Evolutionary conservation across 495 filamentous ascomycete genomes (phyloP).

Genomic region (Penicillium egyptiacum): DNA sequence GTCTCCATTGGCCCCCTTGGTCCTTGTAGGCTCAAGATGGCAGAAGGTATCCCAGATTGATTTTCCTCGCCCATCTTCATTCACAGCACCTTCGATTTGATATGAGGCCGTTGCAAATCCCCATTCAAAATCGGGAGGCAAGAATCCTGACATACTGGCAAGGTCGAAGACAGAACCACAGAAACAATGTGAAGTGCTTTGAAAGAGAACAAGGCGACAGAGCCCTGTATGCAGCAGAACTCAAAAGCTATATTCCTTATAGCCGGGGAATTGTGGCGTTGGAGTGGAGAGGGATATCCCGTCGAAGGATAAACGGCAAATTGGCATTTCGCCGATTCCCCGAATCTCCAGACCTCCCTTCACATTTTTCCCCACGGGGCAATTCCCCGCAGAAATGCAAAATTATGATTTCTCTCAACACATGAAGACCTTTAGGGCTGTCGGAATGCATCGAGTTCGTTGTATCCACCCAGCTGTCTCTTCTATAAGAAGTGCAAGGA

Average conservation of each 20-base stretch:
- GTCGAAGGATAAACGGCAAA: background rate
- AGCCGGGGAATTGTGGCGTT: slow-evolving; percentile 1
- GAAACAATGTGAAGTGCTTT: too few relatives aligned
- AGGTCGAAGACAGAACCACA: too few relatives aligned
- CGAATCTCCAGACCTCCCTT: slow-evolving; percentile 12
- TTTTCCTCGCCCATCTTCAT: slow-evolving; percentile 61
- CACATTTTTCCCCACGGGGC: slow-evolving; percentile 14
- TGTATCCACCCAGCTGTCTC: background rate
- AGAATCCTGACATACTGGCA: background rate
- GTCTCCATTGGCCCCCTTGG: slow-evolving; percentile 54
- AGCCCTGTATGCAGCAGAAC: background rate
- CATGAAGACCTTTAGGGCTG: background rate
- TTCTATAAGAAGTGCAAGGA: slow-evolving; percentile 19
- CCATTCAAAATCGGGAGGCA: slow-evolving; percentile 62
- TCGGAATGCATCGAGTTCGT: background rate
- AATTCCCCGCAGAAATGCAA: slow-evolving; percentile 6
- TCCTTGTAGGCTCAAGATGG: slow-evolving; percentile 62
- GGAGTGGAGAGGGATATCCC: background rate
- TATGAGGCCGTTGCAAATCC: slow-evolving; percentile 75
- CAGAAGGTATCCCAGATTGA: slow-evolving; percentile 73
- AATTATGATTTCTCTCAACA: background rate
- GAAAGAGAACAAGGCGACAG: too few relatives aligned
- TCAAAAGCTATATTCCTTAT: slow-evolving; percentile 2
- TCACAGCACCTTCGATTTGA: slow-evolving; percentile 67
- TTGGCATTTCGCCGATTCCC: slow-evolving; percentile 12